Evolutionary conservation across 2,329 filamentous ascomycete genomes (phyloP).

Genomic region (Botrytis porri): DNA sequence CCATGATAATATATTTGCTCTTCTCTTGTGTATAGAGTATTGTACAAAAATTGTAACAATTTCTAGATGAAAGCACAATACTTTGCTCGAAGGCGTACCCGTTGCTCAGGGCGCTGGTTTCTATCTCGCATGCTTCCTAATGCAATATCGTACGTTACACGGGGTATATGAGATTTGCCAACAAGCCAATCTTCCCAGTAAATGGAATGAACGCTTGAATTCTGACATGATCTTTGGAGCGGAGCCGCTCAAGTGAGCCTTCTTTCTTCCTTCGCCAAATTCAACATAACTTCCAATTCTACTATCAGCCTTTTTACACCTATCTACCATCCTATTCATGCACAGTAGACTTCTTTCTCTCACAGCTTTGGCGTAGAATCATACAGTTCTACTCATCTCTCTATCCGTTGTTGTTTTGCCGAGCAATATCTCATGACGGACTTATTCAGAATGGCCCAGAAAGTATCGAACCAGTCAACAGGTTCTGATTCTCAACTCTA

Average conservation of each 20-base stretch:
- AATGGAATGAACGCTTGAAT: neutral
- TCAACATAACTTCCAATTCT: neutral
- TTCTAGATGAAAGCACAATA: neutral
- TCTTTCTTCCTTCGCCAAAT: neutral
- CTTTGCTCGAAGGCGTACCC: neutral
- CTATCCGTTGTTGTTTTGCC: neutral
- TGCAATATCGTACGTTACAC: neutral
- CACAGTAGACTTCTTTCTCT: neutral
- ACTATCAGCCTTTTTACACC: neutral
- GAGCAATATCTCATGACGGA: neutral
- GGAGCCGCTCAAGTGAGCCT: neutral
- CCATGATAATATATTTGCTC: conserved; percentile 11
- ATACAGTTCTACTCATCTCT: neutral
- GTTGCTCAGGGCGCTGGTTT: neutral
- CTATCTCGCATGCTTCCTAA: neutral
- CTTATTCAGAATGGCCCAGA: neutral
- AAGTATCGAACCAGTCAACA: neutral
- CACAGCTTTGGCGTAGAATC: neutral
- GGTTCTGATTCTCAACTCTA: neutral
- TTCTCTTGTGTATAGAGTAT: conserved; percentile 11
- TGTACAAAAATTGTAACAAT: conserved; percentile 18
- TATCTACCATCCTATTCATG: neutral
- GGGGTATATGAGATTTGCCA: neutral
- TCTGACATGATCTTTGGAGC: neutral
- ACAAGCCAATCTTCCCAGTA: neutral